Evolutionary conservation across 164 flowering plant species (phyloP), one percentile per base, ranked within the genome.

Genomic region (Taxillus chinensis): DNA sequence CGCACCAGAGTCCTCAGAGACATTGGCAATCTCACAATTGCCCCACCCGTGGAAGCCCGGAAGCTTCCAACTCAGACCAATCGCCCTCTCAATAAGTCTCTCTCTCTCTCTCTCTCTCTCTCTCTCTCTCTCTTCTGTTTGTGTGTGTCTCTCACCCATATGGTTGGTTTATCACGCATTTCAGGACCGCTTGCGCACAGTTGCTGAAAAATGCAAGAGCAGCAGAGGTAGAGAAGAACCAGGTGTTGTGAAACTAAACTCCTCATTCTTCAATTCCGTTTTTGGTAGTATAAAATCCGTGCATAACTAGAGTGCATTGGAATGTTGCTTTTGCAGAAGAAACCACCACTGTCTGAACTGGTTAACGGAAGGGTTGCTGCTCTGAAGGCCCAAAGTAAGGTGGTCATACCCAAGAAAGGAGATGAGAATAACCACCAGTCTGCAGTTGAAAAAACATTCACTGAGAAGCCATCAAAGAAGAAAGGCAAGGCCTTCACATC

Each of bases 1-100:
- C 69, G 85, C 41, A 59, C 27, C 27, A 27, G 70, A 38, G 81
- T 62, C 43, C 82, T 81, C 13, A 64, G 68, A 64, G 85, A 81
- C 10, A 81, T 81, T 15, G 80, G 82, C n/a, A 81, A 81, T 64
- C 57, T 78, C 0, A 78, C 69, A 14, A 58, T 60, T 43, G 62
- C 55, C 42, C 68, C 68, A 39, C 72, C 58, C 16, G 67, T 46
- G 2, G 66, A 69, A 50, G 79, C 27, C 27, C 0, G 74, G 45
- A 79, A 76, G 62, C 69, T 40, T 53, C 40, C 4, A 15, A 13
- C 59, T 42, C 55, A 43, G 8, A 62, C 57, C 53, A 12, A 50
- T 43, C 64, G 68, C 9, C 74, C 72, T 42, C 39, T 68, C 27
- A 71, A 64, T 56, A 71, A 68, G 64, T 65, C 60, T 40, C 10